These are phyloP conservation scores for Cyclotella sp. DNA, from an alignment of 108 stramenopile species.

Conservation along the genomic window DNA sequence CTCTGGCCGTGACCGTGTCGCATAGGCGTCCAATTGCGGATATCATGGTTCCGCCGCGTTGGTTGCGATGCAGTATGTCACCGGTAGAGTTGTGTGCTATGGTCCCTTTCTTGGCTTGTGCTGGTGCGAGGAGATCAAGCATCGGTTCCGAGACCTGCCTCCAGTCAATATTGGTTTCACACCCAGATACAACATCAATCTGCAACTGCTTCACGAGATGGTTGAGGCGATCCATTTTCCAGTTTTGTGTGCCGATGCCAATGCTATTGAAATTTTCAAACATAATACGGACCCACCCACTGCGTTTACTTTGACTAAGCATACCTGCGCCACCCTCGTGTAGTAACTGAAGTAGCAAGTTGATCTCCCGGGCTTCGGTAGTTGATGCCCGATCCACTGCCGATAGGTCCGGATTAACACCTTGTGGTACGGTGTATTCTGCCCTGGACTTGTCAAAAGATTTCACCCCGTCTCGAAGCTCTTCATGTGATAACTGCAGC, in stretches of 20 bases:
- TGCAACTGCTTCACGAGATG: not conserved
- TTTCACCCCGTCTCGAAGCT: too few species aligned
- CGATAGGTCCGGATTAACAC: too few species aligned
- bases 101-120: not conserved
- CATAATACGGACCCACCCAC: not conserved
- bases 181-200: not conserved
- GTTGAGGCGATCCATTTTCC: not conserved
- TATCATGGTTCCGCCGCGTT: not conserved
- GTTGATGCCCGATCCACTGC: too few species aligned
- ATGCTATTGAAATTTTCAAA: slow-evolving; percentile 7
- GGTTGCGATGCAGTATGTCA: not conserved
- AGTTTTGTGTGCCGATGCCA: not conserved
- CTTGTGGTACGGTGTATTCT: too few species aligned
- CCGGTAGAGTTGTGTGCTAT: not conserved
- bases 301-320: not conserved
- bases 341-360: too few species aligned
- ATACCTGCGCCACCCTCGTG: not conserved
- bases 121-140: not conserved
- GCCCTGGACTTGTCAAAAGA: too few species aligned
- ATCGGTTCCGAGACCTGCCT: not conserved
- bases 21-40: not conserved
- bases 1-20: not conserved
- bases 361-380: too few species aligned
- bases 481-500: too few species aligned
- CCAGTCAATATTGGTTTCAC: slow-evolving; percentile 6